A percentile compares a stretch with the other conserved stretches of the same genome.
These are phyloP conservation scores for Carpinus viminea DNA, from an alignment of 306 rosid genomes.

Conservation along the genomic window DNA sequence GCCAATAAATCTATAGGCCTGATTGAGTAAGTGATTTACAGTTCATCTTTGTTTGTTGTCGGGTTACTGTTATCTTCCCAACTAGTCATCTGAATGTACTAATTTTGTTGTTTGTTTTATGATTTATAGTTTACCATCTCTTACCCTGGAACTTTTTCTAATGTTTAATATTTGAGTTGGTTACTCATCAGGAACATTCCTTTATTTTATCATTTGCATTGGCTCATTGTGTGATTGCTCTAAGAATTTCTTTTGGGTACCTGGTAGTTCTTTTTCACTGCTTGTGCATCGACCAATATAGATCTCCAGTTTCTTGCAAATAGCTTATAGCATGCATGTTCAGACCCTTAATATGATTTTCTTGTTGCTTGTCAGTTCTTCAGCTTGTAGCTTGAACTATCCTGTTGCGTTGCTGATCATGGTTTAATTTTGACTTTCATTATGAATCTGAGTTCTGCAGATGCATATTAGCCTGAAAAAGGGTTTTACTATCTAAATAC, in stretches of 20 bases:
- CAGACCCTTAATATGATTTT: neutral
- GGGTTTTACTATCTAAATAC: neutral
- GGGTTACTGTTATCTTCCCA: neutral
- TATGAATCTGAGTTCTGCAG: neutral
- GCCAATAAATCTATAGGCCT: slow-evolving; percentile 41
- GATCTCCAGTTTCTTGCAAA: neutral
- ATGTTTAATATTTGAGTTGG: slow-evolving; percentile 5
- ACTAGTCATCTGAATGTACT: neutral
- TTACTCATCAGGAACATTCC: slow-evolving; percentile 1
- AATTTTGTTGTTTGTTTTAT: slow-evolving; percentile 12
- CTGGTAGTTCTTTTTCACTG: neutral
- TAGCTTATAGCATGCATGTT: neutral
- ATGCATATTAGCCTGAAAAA: neutral
- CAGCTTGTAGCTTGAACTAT: neutral
- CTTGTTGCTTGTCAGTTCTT: neutral
- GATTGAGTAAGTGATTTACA: slow-evolving; percentile 60
- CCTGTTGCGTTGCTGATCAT: neutral
- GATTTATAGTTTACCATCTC: slow-evolving; percentile 9
- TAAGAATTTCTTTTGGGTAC: neutral
- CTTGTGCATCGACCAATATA: neutral
- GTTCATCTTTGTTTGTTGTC: slow-evolving; percentile 6
- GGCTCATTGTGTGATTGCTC: neutral
- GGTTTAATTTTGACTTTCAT: neutral
- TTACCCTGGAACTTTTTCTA: neutral
- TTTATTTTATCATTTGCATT: neutral